Percentiles rank a stretch among this genome's conserved stretches.
phyloP scores from a whole-genome alignment of 306 rosid species.

The Carpinus viminea region DNA sequence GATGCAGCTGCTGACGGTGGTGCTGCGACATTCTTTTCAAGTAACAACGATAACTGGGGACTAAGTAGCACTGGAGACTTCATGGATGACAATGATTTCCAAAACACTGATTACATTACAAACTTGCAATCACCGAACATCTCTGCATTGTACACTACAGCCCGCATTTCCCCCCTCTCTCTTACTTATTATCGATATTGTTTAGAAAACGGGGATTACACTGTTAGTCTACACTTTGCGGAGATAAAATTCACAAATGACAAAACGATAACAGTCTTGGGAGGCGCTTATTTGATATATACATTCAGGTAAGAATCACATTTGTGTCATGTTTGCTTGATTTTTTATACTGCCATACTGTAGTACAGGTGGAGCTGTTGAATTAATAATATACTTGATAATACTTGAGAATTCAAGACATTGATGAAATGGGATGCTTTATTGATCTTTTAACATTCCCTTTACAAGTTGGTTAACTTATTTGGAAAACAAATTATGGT shows the following conservation, averaged over 20 bases:
- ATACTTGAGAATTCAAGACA: neutral
- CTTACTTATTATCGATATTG: conserved; percentile 44
- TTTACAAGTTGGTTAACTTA: too few species aligned
- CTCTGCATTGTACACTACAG: conserved; percentile 18
- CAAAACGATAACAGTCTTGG: conserved; percentile 23
- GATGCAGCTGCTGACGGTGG: conserved; percentile 41
- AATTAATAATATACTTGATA: neutral
- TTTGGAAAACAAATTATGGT: too few species aligned
- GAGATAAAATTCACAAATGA: conserved; percentile 34
- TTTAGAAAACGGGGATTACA: conserved; percentile 38
- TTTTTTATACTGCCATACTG: neutral
- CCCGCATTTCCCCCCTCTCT: conserved; percentile 39
- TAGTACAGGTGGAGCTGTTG: neutral
- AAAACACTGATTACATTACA: conserved; percentile 21
- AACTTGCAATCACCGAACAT: neutral
- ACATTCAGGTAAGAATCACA: conserved; percentile 1
- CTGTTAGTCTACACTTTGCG: conserved; percentile 40
- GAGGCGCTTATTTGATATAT: conserved; percentile 32
- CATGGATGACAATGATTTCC: conserved; percentile 36
- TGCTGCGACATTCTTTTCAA: conserved; percentile 17
- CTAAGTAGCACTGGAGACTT: conserved; percentile 49
- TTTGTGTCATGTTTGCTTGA: neutral
- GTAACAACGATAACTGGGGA: conserved; percentile 31
- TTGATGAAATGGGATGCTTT: neutral
- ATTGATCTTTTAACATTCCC: neutral